Percentiles rank a stretch among this genome's conserved stretches.
Evolutionary conservation across 257 asterid species (phyloP).

Genomic region (Solanum clarkiae): DNA sequence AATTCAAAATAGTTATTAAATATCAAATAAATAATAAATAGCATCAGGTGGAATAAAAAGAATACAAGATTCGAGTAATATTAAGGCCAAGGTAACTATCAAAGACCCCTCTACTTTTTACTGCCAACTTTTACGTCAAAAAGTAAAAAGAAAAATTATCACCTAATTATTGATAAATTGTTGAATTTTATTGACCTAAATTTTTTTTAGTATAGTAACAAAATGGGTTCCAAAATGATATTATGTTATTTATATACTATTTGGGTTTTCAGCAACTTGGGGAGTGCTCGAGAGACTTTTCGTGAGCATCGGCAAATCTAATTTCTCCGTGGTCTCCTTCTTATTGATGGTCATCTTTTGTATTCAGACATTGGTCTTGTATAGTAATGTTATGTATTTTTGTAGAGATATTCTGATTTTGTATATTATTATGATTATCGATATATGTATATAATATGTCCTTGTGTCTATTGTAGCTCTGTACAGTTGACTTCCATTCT

Average conservation of each 20-base stretch:
- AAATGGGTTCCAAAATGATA: neutral
- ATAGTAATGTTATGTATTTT: too few species aligned
- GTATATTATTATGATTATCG: too few species aligned
- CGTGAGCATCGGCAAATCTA: too few species aligned
- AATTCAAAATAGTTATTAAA: neutral
- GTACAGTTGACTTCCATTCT: too few species aligned
- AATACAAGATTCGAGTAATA: neutral
- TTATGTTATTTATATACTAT: neutral
- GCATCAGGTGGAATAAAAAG: neutral
- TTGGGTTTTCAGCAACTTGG: too few species aligned
- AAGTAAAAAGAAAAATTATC: neutral
- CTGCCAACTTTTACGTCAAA: neutral
- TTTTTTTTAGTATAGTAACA: neutral
- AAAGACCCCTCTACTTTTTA: neutral
- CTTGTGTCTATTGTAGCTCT: too few species aligned
- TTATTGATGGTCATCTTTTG: too few species aligned
- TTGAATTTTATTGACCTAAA: neutral
- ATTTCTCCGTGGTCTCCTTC: too few species aligned
- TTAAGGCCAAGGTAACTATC: neutral
- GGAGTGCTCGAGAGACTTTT: too few species aligned
- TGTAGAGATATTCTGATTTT: too few species aligned
- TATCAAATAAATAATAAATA: neutral
- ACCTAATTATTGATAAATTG: neutral
- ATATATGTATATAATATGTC: too few species aligned
- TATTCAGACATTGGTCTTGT: too few species aligned